Conservation (phyloP, 148 eudicot species). For the Rhododendron molle region DNA sequence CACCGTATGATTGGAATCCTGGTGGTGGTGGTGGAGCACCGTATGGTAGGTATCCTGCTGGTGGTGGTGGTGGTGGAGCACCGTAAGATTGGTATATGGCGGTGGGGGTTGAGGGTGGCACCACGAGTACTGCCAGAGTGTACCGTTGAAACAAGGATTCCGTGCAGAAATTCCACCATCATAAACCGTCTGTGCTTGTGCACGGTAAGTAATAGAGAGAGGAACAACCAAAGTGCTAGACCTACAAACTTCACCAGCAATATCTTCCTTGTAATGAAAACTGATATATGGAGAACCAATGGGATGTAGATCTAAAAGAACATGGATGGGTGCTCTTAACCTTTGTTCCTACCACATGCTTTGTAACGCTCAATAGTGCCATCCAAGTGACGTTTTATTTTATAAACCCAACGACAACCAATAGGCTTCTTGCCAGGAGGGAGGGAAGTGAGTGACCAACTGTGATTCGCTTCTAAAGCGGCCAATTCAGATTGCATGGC, state of each 20-base stretch:
- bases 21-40: conserved; percentile 3
- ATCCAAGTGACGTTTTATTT: too few species aligned
- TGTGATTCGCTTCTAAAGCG: too few species aligned
- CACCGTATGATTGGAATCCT: neutral
- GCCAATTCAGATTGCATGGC: too few species aligned
- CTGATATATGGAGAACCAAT: neutral
- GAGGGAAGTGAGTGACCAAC: too few species aligned
- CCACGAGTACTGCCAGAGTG: conserved; percentile 4
- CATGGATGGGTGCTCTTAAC: neutral
- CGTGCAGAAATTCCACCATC: conserved; percentile 10
- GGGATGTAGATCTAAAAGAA: neutral
- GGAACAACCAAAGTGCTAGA: neutral
- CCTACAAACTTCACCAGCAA: neutral
- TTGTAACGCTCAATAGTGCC: too few species aligned
- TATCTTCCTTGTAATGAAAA: neutral
- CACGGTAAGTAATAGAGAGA: neutral
- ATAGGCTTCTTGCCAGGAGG: too few species aligned
- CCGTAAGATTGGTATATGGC: neutral
- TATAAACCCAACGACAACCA: too few species aligned
- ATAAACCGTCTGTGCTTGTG: neutral
- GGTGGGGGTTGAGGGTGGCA: conserved; percentile 20
- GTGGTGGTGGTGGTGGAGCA: conserved; percentile 4
- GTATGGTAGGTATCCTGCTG: neutral
- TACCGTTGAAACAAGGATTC: conserved; percentile 4
- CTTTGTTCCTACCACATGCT: neutral